Evolutionary conservation across 768 basidiomycete species (phyloP), one percentile per base, ranked within the genome.

Genomic region (Hygrocybe punicea): DNA sequence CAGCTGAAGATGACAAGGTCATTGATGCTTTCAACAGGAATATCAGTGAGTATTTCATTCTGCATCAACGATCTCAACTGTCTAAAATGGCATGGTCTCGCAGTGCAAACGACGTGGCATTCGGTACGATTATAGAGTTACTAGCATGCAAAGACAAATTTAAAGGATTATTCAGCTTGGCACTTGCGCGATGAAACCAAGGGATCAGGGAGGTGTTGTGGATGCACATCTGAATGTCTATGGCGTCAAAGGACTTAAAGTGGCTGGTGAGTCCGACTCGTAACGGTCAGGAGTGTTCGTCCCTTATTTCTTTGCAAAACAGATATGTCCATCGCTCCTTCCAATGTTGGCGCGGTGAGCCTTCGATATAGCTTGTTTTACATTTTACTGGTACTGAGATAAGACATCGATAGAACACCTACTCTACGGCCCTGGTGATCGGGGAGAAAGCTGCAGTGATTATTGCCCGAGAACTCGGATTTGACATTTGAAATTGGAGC

Each of bases 141-240:
- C 21, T 14, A 33, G 39, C 14, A 60, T 24, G 25, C 35, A 36
- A 49, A 46, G n/a, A 17, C 8, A n/a, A 34, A 4, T 17, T 23
- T 45, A 17, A 36, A 14, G 29, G 24, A 4, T 7, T 9, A 4
- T 13, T 45, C 42, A 85, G 84, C 73, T 84, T 13, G 85, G 85
- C 37, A 87, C 85, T 0, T 86, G 84, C 57, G 79, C 84, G 1
- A 87, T 87, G 85, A 85, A 86, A 64, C 76, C 83, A 3, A 76
- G 78, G 17, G 75, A 80, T 16, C 55, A 76, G 39, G 80, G 78
- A 4, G 86, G 85, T 13, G 86, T 87, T 3, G 83, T 89, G 7
- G 84, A 89, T 62, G 52, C 78, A 25, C 71, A 71, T n/a, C 68
- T 88, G 39, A 83, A 83, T 59, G 84, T 89, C 11, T 86, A 87